Base-by-base conservation (phyloP, 129 eudicot genomes). In the Centrapalus pauciflorus region DNA sequence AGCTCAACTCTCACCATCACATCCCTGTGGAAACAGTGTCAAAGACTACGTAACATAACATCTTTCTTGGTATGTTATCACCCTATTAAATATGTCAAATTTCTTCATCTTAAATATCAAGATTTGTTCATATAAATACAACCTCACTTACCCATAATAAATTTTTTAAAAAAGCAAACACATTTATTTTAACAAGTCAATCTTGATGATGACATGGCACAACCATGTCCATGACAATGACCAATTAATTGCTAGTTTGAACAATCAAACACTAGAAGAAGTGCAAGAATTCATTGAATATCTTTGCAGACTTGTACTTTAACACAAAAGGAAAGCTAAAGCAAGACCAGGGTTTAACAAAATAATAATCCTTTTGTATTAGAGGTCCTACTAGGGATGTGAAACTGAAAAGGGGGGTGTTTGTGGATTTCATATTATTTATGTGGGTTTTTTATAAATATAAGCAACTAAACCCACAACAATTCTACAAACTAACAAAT, bases 1-100 rank as follows among this genome's bases (percentile, higher is more conserved):
- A 75, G 62, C 32, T 66, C 79, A 75, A 66, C 74, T 24, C 79
- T 75, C 79, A 66, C 73, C 12, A 75, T 58, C 79, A 75, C 21
- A 58, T 57, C 63, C 74, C 68, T 66, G 74, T 75, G 51, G 55
- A 58, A 57, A 75, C 45, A 75, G 68, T 72, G 38, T 12, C 55
- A 63, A 61, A 12, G 33, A 61, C 63, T 62, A 49, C 62, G 45
- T 49, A 57, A 66, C 43, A 75, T n/a, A n/a, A n/a, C n/a, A n/a
- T n/a, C n/a, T n/a, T n/a, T 41, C 35, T 57, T 25, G 13, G 11
- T 34, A 64, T 73, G 54, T 54, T 55, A 34, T 51, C 10, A 25
- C 14, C 4, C 34, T 55, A 24, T 25, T 19, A 55, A 28, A 19
- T n/a, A n/a, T 63, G 5, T 55, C 72, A 52, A 72, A 35, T 45